Evolutionary conservation across 1,284 basidiomycete genomes (phyloP).

Genomic region (Irpex lacteus): DNA sequence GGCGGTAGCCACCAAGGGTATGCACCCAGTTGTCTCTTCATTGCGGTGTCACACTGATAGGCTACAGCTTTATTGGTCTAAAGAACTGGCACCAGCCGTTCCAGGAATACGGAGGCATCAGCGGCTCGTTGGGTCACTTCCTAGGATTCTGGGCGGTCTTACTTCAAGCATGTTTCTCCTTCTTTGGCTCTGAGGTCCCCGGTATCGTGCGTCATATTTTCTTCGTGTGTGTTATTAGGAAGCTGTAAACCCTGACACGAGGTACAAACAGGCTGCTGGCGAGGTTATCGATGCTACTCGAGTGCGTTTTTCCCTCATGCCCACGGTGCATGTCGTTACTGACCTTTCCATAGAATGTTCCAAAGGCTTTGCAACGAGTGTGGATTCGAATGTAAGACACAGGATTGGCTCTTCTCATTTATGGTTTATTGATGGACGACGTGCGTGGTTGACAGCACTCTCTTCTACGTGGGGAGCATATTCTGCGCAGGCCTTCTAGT

Average conservation of each 20-base stretch:
- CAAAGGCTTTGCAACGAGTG: slow-evolving; percentile 44
- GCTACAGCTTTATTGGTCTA: slow-evolving; percentile 16
- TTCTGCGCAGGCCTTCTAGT: slow-evolving; percentile 52
- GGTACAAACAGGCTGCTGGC: slow-evolving; percentile 28
- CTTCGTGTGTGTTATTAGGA: neutral
- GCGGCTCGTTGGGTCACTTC: slow-evolving; percentile 35
- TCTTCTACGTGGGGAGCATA: slow-evolving; percentile 29
- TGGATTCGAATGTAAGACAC: slow-evolving; percentile 54
- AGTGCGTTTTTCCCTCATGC: slow-evolving; percentile 12
- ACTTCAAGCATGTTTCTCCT: slow-evolving; percentile 34
- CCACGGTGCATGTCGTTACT: neutral
- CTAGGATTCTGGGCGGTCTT: slow-evolving; percentile 48
- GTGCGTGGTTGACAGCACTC: too few relatives aligned
- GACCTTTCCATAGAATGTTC: slow-evolving; percentile 32
- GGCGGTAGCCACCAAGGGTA: slow-evolving; percentile 23
- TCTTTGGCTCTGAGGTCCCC: slow-evolving; percentile 31
- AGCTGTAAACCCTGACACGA: neutral
- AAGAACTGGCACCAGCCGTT: slow-evolving; percentile 26
- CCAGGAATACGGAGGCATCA: slow-evolving; percentile 24
- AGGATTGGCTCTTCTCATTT: too few relatives aligned
- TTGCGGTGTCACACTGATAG: too few relatives aligned
- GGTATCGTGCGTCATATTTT: slow-evolving; percentile 24
- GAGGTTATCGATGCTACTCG: slow-evolving; percentile 31
- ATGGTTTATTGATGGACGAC: too few relatives aligned
- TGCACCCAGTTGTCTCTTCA: neutral